Conservation (phyloP, 306 rosid genomes). For the Crotalaria pallida region DNA sequence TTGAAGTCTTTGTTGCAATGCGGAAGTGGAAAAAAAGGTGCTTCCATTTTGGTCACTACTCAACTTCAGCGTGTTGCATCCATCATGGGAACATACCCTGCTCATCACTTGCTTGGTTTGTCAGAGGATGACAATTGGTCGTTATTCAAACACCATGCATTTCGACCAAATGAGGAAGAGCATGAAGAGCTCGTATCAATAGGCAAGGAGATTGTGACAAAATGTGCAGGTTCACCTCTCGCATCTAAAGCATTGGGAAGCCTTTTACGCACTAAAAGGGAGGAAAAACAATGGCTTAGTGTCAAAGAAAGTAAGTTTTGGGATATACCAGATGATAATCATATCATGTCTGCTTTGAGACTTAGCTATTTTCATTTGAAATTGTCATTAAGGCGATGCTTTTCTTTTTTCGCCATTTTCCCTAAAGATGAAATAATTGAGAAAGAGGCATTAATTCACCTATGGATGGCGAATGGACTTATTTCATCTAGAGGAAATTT, state of each 20-base stretch:
- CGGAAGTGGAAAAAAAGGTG: slow-evolving; percentile 19
- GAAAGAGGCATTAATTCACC: background rate
- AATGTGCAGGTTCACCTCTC: too few species aligned
- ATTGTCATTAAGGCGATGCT: background rate
- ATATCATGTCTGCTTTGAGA: too few species aligned
- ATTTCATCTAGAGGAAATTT: background rate
- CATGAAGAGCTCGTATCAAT: background rate
- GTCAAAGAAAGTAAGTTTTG: too few species aligned
- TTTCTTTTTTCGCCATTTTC: slow-evolving; percentile 31
- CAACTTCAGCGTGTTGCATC: slow-evolving; percentile 10
- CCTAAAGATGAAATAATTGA: background rate
- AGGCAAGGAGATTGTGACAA: too few species aligned
- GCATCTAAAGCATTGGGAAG: slow-evolving; percentile 19
- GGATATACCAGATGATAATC: too few species aligned
- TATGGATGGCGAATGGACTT: slow-evolving; percentile 33
- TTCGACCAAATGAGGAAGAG: background rate
- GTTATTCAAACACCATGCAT: slow-evolving; percentile 24
- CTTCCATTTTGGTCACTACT: slow-evolving; percentile 26
- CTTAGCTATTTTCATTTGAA: slow-evolving; percentile 15
- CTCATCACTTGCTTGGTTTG: background rate
- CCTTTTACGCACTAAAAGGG: too few species aligned
- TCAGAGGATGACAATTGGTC: slow-evolving; percentile 19
- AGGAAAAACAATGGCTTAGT: too few species aligned
- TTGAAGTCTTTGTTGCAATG: slow-evolving; percentile 10
- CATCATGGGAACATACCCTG: background rate